Base-by-base conservation (phyloP, 148 eudicot genomes). In the Silene uniflora region DNA sequence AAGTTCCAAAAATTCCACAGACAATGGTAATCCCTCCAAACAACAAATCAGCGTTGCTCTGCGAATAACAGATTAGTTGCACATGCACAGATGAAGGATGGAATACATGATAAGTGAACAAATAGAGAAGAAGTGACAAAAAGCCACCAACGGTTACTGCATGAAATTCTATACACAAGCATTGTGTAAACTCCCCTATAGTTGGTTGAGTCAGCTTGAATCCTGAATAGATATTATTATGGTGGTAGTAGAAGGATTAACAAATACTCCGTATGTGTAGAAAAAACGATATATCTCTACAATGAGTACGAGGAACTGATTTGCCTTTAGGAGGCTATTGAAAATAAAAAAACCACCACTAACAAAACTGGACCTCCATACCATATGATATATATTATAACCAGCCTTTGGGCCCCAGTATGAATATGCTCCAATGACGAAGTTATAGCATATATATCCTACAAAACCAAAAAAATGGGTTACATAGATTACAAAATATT, bases 381-480 rank as follows among this genome's bases (percentile, higher is more conserved):
- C 98, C 98, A 93, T 91, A 67, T 85, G 83, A 72, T 93, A 93
- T 79, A 93, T 93, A 76, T 75, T 85, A 82, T 89, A 87, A 73
- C 98, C 98, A 79, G 97, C 97, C 88, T 91, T 93, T 62, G 98
- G 98, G 19, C 98, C 98, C 96, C 96, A 93, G 78, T 93, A 93
- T 66, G 98, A 91, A 86, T 93, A 93, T 74, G 98, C 96, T 67
- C 98, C 98, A 56, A 91, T 68, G 35, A 93, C 98, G 71, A 91
- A 93, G 80, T 91, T 93, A 84, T 93, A 93, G 18, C 88, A 83
- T 65, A 88, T 81, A 75, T 89, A 88, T 18, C 98, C 98, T 93
- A 85, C 56, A 52, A 12, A 52, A 49, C 16, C 55, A 58, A 27
- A 70, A 63, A 74, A 24, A 72, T 10, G 29, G 25, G 65, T 29